Evolutionary conservation across 1,284 basidiomycete genomes (phyloP).

Genomic region (Apiotrichum brassicae): DNA sequence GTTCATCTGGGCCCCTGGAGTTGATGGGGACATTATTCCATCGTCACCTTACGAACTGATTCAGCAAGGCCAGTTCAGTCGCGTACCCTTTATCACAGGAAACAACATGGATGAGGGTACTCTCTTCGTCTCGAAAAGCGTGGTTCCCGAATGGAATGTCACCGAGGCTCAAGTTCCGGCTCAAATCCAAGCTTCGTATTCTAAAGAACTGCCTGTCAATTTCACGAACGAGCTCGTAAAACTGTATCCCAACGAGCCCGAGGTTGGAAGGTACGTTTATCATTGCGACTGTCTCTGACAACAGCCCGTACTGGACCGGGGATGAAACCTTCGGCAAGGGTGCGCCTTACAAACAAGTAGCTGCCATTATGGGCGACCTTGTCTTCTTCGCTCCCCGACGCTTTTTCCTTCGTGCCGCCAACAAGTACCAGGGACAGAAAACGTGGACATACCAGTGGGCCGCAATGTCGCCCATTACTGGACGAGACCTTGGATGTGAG

Average conservation of each 20-base stretch:
- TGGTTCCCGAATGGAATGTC: conserved; percentile 13
- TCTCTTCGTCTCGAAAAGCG: no score
- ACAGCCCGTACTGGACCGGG: conserved; percentile 36
- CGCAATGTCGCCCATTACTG: conserved; percentile 12
- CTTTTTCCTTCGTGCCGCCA: conserved; percentile 27
- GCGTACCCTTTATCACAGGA: conserved; percentile 44
- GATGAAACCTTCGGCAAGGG: conserved; percentile 34
- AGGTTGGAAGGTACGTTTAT: conserved; percentile 13
- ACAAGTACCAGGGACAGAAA: conserved; percentile 18
- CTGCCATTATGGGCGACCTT: conserved; percentile 30
- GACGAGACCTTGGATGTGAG: conserved; percentile 21
- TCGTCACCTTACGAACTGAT: conserved; percentile 30
- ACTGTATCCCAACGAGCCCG: conserved; percentile 26
- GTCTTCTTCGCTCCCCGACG: conserved; percentile 29
- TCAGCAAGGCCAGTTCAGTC: conserved; percentile 28
- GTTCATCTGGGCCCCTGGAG: conserved; percentile 18
- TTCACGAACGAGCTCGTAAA: conserved; percentile 16
- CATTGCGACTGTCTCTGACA: background rate
- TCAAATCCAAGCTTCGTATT: conserved; percentile 32
- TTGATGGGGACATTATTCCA: conserved; percentile 40
- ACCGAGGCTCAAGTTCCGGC: background rate
- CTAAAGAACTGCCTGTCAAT: conserved; percentile 4
- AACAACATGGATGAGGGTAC: conserved; percentile 35
- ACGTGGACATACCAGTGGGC: conserved; percentile 37
- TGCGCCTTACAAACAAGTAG: conserved; percentile 20